Evolutionary conservation across 805 yeast genomes (phyloP), one percentile per base, ranked within the genome.

Genomic region (Ogataea philodendri): DNA sequence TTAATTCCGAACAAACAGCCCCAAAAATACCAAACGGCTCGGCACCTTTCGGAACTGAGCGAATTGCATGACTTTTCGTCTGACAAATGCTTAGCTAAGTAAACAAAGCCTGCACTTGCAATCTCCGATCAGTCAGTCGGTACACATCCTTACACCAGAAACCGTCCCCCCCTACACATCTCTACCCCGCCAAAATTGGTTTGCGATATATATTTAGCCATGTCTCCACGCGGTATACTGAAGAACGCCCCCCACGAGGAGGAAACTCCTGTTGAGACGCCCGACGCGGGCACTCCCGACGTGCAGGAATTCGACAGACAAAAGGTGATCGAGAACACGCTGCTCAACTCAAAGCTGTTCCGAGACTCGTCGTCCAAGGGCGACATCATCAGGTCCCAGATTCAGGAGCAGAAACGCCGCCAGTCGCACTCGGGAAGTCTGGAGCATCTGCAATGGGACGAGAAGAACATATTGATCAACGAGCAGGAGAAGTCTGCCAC

Each of bases 371-470:
- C 55, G 16, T 27, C 54, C 7, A 60, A 62, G 32, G 78, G 78
- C 7, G 78, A 72, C 16, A 46, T 49, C 39, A 67, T 75, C 15
- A 59, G 79, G 41, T 66, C 67, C 25, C 55, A 70, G 46, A 55
- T 74, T 21, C 70, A 70, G 5, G 59, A 62, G 37, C 52, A 57
- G 21, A 67, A 66, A 36, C 48, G 62, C 51, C 47, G 25, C 39
- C 22, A 23, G 44, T 15, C 48, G 41, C 7, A 39, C 15, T 6
- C 28, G 8, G 57, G 45, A 13, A 46, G 33, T 10, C 60, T 51
- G 15, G 73, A 66, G 19, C 81, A 74, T 46, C 67, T 87, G 48
- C 72, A 79, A 54, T 89, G 96, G 96, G 94, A 89, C 55, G 89
- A 84, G 47, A 67, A 79, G 43, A 89, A 89, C 52, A 60, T 89